Conservation (phyloP, 495 filamentous ascomycete species). For the Friedmanniomyces simplex region DNA sequence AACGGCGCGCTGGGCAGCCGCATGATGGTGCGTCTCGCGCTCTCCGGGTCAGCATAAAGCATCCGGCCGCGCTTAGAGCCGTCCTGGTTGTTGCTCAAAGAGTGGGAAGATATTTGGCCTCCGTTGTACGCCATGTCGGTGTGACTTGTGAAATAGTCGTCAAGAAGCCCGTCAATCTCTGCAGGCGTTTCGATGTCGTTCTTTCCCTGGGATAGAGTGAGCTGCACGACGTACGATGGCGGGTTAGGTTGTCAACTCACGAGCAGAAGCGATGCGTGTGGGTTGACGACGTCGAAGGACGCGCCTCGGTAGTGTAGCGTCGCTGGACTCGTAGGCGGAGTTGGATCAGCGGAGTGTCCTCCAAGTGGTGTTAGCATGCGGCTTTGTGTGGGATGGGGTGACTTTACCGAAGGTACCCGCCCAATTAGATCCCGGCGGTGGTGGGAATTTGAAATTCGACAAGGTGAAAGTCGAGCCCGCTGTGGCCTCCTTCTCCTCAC, state of each 20-base stretch:
- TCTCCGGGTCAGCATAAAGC: conserved; percentile 9
- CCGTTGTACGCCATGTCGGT: conserved; percentile 6
- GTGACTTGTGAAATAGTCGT: conserved; percentile 12
- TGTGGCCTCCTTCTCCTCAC: conserved; percentile 2
- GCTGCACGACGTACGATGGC: not conserved
- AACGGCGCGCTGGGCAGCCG: not conserved
- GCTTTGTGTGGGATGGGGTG: not conserved
- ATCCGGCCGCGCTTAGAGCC: not conserved
- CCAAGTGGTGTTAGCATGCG: not conserved
- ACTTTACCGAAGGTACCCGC: conserved; percentile 15
- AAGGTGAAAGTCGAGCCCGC: conserved; percentile 11
- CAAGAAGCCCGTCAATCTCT: conserved; percentile 20
- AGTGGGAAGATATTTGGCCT: not conserved
- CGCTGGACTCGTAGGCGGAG: conserved; percentile 15
- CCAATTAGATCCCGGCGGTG: conserved; percentile 11
- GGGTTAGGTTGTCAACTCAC: not conserved
- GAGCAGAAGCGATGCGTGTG: conserved; percentile 17
- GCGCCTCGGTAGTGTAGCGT: conserved; percentile 20
- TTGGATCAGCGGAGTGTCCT: conserved; percentile 11
- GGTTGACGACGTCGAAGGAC: conserved; percentile 23
- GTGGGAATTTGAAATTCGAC: conserved; percentile 19
- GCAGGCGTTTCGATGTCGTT: conserved; percentile 19
- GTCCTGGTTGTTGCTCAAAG: not conserved
- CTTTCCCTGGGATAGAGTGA: not conserved
- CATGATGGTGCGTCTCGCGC: conserved; percentile 15